Percentiles rank a stretch among this genome's conserved stretches.
Conservation (phyloP, 148 eudicot genomes). For the Talinum fruticosum region DNA sequence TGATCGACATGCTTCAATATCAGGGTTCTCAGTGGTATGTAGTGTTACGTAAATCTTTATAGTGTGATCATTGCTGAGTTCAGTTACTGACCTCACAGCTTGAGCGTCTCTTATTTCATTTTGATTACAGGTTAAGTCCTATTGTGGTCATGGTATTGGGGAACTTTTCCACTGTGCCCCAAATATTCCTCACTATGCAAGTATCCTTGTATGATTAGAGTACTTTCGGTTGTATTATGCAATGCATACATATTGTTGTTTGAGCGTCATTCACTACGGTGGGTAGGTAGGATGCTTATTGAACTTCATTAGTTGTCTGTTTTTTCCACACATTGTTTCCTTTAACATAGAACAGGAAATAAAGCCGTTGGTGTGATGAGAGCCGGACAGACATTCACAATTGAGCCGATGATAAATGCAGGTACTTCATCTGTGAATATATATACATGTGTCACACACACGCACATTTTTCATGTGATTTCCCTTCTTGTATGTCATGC, state of each 20-base stretch:
- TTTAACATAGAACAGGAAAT: slow-evolving; percentile 65
- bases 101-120: background rate
- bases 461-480: background rate
- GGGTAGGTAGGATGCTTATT: too few species aligned
- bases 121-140: slow-evolving; percentile 69
- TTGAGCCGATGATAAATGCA: slow-evolving; percentile 95
- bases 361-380: slow-evolving; percentile 99
- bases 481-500: background rate
- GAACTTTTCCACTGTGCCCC: slow-evolving; percentile 99
- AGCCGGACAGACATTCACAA: slow-evolving; percentile 90
- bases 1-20: slow-evolving; percentile 88
- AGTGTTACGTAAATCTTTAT: background rate
- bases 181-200: slow-evolving; percentile 92
- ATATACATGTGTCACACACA: too few species aligned
- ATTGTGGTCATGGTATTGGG: slow-evolving; percentile 97
- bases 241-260: too few species aligned
- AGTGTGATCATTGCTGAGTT: background rate
- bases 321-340: slow-evolving; percentile 27
- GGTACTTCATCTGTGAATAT: too few species aligned
- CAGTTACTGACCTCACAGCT: slow-evolving; percentile 1
- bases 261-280: too few species aligned
- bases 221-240: too few species aligned
- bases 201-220: slow-evolving; percentile 54
- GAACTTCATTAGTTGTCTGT: too few species aligned
- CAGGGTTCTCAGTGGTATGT: slow-evolving; percentile 90